Evolutionary conservation across 2,329 filamentous ascomycete species (phyloP), one percentile per base, ranked within the genome.

Genomic region (Colletotrichum eremochloae): DNA sequence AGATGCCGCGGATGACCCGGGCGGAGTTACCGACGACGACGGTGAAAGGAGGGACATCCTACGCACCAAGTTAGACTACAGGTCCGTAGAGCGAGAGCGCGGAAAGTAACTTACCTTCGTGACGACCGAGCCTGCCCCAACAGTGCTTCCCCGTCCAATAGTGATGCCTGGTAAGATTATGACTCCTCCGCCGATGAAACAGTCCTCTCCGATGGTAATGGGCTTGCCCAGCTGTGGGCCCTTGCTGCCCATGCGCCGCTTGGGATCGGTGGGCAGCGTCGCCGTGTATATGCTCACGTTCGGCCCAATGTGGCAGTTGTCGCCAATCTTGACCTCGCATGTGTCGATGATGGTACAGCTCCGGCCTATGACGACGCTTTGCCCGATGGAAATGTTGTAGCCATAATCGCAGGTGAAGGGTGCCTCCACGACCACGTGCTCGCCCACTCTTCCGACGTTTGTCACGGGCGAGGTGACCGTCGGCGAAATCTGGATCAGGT

Each of bases 391-490:
- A 77, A 98, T 93, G 80, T 99, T 98, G 84, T 97, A 98, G 0
- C 96, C 96, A 78, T 98, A 98, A 78, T 98, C 95, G 80, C 96
- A 98, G 58, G 88, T 91, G 81, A 99, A 98, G 0, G 96, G 96
- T 3, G 93, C 91, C 78, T 97, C 94, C 36, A 99, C 93, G 53
- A 92, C 86, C 6, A 94, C 92, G 67, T 92, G 90, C 20, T 91
- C 88, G n/a, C 94, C 94, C 6, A 96, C 88, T 33, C 86, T 88
- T 68, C 89, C 93, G 67, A 84, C 79, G 76, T 88, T 86, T 52
- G 86, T 86, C 66, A 88, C 80, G 12, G 87, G 82, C 57, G 87
- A 86, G 50, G 84, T 83, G 76, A 87, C 82, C 7, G 85, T 85
- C 2, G 88, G 88, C n/a, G 90, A 88, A 50, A 90, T 81, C 71